phyloP scores from a whole-genome alignment of 2,329 filamentous ascomycete genomes.

The Tolypocladium endophyticum region DNA sequence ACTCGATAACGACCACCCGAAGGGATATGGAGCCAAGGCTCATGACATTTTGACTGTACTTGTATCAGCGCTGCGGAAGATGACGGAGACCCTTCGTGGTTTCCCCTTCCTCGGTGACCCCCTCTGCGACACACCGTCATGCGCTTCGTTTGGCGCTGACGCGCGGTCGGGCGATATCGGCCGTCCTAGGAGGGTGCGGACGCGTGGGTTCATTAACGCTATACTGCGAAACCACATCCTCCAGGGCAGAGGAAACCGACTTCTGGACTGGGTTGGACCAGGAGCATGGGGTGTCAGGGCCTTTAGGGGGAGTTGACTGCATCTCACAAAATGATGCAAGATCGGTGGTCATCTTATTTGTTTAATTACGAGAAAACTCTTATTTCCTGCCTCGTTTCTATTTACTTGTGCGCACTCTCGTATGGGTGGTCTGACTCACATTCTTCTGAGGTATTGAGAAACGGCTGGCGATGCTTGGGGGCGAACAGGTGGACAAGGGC shows the following conservation, averaged over 20 bases:
- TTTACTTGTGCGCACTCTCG: background rate
- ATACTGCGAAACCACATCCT: background rate
- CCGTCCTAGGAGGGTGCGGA: background rate
- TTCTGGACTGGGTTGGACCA: background rate
- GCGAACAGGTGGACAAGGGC: background rate
- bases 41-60: slow-evolving; percentile 23
- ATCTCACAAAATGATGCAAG: slow-evolving; percentile 20
- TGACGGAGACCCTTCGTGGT: background rate
- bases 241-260: background rate
- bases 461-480: background rate
- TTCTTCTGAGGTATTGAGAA: background rate
- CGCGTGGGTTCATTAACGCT: background rate
- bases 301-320: slow-evolving; percentile 12
- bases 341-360: slow-evolving; percentile 38
- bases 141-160: background rate
- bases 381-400: slow-evolving; percentile 4
- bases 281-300: slow-evolving; percentile 9
- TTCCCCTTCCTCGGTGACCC: background rate
- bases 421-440: background rate
- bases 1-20: slow-evolving; percentile 28
- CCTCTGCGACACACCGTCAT: background rate
- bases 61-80: slow-evolving; percentile 15
- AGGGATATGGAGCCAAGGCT: slow-evolving; percentile 27
- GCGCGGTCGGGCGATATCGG: background rate
- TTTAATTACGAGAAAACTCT: slow-evolving; percentile 36